These are phyloP conservation scores for Aureobasidium pullulans DNA, from an alignment of 2,329 filamentous ascomycete species.

Conservation along the genomic window DNA sequence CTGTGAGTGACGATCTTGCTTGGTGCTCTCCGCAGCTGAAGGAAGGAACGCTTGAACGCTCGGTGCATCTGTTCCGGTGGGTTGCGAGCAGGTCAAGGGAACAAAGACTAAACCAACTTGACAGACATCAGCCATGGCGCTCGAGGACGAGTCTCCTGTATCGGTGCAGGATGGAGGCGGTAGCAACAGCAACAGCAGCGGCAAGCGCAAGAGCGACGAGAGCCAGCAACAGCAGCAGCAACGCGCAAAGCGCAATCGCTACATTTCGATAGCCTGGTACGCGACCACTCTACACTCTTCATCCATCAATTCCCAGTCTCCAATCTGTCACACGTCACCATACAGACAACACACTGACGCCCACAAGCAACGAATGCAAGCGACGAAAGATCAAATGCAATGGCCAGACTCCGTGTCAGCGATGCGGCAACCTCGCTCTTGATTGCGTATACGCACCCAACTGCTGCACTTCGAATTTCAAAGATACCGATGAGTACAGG, in stretches of 20 bases:
- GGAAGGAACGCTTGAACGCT: no score
- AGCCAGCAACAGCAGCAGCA: slow-evolving; percentile 32
- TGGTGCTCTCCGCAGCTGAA: no score
- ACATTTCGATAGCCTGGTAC: slow-evolving; percentile 61
- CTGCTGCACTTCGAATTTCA: slow-evolving; percentile 70
- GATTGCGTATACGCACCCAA: slow-evolving; percentile 61
- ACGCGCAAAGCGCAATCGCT: slow-evolving; percentile 57
- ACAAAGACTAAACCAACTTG: no score
- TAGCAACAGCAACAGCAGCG: not conserved
- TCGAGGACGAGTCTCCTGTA: not conserved
- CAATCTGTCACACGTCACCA: not conserved
- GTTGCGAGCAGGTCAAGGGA: not conserved
- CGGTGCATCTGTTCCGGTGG: not conserved
- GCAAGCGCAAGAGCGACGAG: slow-evolving; percentile 40
- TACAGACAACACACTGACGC: slow-evolving; percentile 9
- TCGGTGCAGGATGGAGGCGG: not conserved
- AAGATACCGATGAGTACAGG: slow-evolving; percentile 86
- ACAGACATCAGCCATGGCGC: not conserved
- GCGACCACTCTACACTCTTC: not conserved
- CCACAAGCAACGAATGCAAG: slow-evolving; percentile 55
- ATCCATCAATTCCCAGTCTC: not conserved
- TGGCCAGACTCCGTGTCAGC: slow-evolving; percentile 56
- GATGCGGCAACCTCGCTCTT: slow-evolving; percentile 56
- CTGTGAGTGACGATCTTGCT: not conserved
- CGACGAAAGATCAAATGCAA: slow-evolving; percentile 63